Percentiles rank a stretch among this genome's conserved stretches.
These are phyloP conservation scores for Digitaria exilis DNA, from an alignment of 202 grass and related monocot species.

Conservation along the genomic window DNA sequence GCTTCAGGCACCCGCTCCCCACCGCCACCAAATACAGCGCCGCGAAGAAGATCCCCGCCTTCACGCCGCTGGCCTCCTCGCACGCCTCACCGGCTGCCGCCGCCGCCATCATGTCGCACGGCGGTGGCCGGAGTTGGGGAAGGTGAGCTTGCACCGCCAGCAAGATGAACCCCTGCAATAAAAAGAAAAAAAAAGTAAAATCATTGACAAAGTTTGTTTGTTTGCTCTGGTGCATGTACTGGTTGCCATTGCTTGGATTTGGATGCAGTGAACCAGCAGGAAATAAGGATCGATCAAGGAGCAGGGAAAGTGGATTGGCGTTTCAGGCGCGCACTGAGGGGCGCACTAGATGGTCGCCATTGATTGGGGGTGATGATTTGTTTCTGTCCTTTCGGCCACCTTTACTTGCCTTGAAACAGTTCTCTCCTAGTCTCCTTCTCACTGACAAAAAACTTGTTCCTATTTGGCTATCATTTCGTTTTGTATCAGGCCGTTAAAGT, in stretches of 20 bases:
- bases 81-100: constrained; percentile 37
- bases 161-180: constrained; percentile 77
- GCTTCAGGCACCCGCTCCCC: constrained; percentile 90
- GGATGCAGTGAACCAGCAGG: constrained; percentile 27
- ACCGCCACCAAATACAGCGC: constrained; percentile 89
- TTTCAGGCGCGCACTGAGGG: no score
- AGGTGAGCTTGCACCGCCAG: constrained; percentile 85
- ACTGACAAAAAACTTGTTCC: not conserved
- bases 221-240: not conserved
- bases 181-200: not conserved
- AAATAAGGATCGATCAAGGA: not conserved
- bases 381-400: constrained; percentile 25
- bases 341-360: constrained; percentile 43
- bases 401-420: constrained; percentile 20
- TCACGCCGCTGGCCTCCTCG: constrained; percentile 62
- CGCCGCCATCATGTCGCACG: constrained; percentile 68
- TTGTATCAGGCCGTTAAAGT: constrained; percentile 40
- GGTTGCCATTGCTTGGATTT: constrained; percentile 7
- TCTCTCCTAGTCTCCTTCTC: no score
- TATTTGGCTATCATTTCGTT: constrained; percentile 23
- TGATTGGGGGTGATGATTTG: constrained; percentile 51
- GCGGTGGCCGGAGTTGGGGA: constrained; percentile 78
- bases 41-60: constrained; percentile 83
- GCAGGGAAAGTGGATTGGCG: constrained; percentile 28
- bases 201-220: constrained; percentile 2